A percentile compares a stretch with the other conserved stretches of the same genome.
These are phyloP conservation scores for Globisporangium spinosum DNA, from an alignment of 352 stramenopile genomes.

Conservation along the genomic window DNA sequence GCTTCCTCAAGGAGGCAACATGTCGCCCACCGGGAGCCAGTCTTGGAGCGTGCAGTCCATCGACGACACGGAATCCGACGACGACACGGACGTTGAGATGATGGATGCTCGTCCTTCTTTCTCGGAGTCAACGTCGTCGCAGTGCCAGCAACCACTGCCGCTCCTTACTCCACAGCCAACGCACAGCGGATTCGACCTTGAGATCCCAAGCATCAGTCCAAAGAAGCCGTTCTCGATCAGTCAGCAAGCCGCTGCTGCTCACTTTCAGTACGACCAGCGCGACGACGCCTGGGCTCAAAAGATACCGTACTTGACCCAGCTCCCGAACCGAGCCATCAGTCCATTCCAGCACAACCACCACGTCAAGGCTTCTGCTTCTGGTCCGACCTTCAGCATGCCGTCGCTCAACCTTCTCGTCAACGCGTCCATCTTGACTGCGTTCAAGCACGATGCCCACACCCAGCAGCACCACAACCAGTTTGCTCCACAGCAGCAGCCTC, in stretches of 20 bases:
- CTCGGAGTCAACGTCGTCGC: not conserved
- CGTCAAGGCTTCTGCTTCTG: not conserved
- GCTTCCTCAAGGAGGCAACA: constrained; percentile 29
- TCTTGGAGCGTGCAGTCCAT: constrained; percentile 13
- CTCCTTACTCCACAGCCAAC: constrained; percentile 42
- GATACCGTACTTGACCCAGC: constrained; percentile 1
- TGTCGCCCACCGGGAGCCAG: constrained; percentile 10
- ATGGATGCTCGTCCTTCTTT: constrained; percentile 3
- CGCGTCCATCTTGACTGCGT: constrained; percentile 62
- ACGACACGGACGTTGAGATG: constrained; percentile 17
- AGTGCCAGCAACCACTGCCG: constrained; percentile 10
- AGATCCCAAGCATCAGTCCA: constrained; percentile 38
- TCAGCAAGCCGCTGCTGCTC: not conserved
- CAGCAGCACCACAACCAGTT: constrained; percentile 17
- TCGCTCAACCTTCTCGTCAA: constrained; percentile 70
- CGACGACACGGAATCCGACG: constrained; percentile 13
- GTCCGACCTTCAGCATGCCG: constrained; percentile 27
- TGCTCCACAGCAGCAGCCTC: constrained; percentile 1
- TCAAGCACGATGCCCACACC: constrained; percentile 40
- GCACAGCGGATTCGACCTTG: constrained; percentile 47
- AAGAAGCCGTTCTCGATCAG: constrained; percentile 23
- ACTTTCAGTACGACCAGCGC: constrained; percentile 3
- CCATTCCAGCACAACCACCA: constrained; percentile 4
- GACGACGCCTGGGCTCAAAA: constrained; percentile 5
- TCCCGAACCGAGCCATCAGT: constrained; percentile 2